These are phyloP conservation scores for Aspergillus sp. DNA, from an alignment of 2,329 filamentous ascomycete genomes.

Conservation along the genomic window DNA sequence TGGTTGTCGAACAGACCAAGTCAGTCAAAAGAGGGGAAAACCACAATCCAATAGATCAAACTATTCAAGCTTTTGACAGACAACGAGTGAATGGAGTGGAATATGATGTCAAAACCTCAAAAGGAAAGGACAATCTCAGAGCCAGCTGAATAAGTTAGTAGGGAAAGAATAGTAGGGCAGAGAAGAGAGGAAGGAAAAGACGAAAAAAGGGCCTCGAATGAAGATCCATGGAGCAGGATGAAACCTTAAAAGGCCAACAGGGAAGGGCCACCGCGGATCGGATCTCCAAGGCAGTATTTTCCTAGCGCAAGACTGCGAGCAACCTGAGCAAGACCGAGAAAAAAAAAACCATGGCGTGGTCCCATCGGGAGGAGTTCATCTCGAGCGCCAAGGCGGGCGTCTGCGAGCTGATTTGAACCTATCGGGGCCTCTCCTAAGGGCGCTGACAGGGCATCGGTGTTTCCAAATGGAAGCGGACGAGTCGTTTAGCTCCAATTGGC, in stretches of 20 bases:
- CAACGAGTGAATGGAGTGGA: background rate
- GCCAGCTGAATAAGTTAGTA: conserved; percentile 12
- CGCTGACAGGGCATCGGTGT: conserved; percentile 1
- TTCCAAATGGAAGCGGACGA: conserved; percentile 3
- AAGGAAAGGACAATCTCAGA: conserved; percentile 9
- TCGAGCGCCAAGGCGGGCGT: conserved; percentile 13
- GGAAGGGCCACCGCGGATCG: conserved; percentile 11
- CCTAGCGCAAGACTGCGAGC: background rate
- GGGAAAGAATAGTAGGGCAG: conserved; percentile 4
- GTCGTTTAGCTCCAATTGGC: background rate
- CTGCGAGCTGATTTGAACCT: conserved; percentile 5
- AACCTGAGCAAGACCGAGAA: background rate
- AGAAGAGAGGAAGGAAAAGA: conserved; percentile 5
- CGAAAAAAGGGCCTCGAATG: conserved; percentile 10
- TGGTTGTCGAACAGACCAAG: background rate
- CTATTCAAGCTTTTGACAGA: background rate
- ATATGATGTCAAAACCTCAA: background rate
- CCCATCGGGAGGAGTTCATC: conserved; percentile 8
- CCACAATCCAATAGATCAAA: background rate
- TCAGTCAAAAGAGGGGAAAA: background rate
- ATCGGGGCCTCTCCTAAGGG: background rate
- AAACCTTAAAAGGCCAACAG: conserved; percentile 13
- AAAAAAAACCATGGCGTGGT: conserved; percentile 10
- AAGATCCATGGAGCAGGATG: conserved; percentile 13
- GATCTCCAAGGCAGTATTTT: background rate